Evolutionary conservation across 306 rosid genomes (phyloP).

Genomic region (Prinsepia uniflora): DNA sequence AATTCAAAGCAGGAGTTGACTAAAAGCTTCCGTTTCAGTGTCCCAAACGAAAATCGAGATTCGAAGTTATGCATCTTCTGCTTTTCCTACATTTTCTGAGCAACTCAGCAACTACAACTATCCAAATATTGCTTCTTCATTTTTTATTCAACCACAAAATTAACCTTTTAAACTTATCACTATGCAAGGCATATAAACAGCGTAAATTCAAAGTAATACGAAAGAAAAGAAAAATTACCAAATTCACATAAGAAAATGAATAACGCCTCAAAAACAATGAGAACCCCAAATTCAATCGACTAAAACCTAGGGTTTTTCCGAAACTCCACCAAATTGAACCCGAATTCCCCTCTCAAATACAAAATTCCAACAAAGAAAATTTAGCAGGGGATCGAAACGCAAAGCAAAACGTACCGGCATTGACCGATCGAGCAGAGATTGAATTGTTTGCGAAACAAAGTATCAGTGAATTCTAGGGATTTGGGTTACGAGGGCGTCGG

Average conservation of each 20-base stretch:
- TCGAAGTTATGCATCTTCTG: not conserved
- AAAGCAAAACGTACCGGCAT: constrained; percentile 52
- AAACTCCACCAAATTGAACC: constrained; percentile 14
- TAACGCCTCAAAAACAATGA: not conserved
- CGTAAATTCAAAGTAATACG: not conserved
- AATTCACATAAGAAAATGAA: not conserved
- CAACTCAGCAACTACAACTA: not conserved
- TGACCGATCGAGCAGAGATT: constrained; percentile 49
- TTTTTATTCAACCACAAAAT: not conserved
- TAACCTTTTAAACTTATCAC: not conserved
- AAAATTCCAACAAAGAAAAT: constrained; percentile 15
- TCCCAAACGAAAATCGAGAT: not conserved
- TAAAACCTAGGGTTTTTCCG: constrained; percentile 48
- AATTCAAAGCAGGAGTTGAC: constrained; percentile 20
- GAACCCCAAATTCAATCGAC: constrained; percentile 18
- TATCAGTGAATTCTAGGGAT: constrained; percentile 11
- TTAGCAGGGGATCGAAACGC: constrained; percentile 13
- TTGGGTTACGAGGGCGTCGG: not conserved
- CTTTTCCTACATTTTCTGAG: constrained; percentile 1
- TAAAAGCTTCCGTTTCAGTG: not conserved
- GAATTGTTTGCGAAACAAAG: constrained; percentile 27
- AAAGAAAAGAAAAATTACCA: not conserved
- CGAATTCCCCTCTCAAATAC: not conserved
- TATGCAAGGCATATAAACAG: constrained; percentile 1
- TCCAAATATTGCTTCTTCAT: not conserved